A percentile compares a stretch with the other conserved stretches of the same genome.
phyloP scores from a whole-genome alignment of 129 eudicot species.

The Helianthus annuus region DNA sequence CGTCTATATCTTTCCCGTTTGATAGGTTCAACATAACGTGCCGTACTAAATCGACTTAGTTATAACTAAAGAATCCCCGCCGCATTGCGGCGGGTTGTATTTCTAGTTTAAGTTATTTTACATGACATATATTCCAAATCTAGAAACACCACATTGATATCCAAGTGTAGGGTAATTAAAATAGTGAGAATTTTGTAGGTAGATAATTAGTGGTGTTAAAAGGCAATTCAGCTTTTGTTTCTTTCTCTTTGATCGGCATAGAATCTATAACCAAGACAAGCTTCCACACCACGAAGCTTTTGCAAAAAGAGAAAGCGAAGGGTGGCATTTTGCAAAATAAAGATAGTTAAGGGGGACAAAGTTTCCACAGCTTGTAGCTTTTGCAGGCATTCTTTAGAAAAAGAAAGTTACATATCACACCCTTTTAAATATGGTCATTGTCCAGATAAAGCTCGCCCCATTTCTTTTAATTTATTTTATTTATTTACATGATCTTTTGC shows the following conservation, averaged over 20 bases:
- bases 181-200: background rate
- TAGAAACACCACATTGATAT: background rate
- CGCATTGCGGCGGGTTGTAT: too few relatives aligned
- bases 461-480: constrained; percentile 7
- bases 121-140: background rate
- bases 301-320: constrained; percentile 43
- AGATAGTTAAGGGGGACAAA: constrained; percentile 48
- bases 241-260: constrained; percentile 23
- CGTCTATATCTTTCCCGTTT: too few relatives aligned
- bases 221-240: constrained; percentile 40
- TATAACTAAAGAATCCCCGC: too few relatives aligned
- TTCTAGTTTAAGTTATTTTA: background rate
- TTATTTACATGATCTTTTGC: constrained; percentile 37
- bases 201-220: constrained; percentile 26
- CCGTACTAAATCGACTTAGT: too few relatives aligned
- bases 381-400: constrained; percentile 38
- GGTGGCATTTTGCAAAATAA: constrained; percentile 41
- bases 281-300: constrained; percentile 44
- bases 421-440: constrained; percentile 41
- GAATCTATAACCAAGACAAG: constrained; percentile 40
- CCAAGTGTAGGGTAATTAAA: background rate
- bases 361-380: constrained; percentile 47
- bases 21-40: too few relatives aligned
- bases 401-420: constrained; percentile 40
- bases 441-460: constrained; percentile 27